phyloP scores from a whole-genome alignment of 306 rosid genomes.

The Oemleria cerasiformis region DNA sequence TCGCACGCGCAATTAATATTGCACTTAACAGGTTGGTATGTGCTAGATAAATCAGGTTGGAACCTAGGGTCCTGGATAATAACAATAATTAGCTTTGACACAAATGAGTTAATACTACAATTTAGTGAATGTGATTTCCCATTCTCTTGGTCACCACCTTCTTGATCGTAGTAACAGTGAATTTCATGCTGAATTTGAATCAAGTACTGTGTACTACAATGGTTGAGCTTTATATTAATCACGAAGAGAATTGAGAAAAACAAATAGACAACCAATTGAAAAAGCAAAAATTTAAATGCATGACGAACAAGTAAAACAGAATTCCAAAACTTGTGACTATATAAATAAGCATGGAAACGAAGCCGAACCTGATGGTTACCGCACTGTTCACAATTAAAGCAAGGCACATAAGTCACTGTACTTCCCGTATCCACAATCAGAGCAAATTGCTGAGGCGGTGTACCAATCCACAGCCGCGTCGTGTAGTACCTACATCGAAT shows the following conservation, averaged over 20 bases:
- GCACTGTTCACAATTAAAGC: conserved; percentile 39
- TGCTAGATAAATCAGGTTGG: conserved; percentile 36
- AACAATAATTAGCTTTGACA: not conserved
- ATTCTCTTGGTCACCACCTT: not conserved
- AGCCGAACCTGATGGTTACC: conserved; percentile 48
- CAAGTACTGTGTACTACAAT: too few relatives aligned
- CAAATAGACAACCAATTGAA: not conserved
- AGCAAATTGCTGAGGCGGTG: conserved; percentile 50
- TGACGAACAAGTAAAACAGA: not conserved
- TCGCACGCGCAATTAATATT: conserved; percentile 39
- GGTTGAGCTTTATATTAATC: not conserved
- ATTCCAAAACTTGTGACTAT: not conserved
- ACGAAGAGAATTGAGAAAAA: too few relatives aligned
- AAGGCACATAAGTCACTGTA: conserved; percentile 53
- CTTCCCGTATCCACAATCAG: conserved; percentile 53
- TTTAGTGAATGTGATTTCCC: not conserved
- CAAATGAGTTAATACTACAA: too few relatives aligned
- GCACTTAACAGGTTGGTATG: conserved; percentile 49
- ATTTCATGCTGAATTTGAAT: not conserved
- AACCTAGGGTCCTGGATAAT: conserved; percentile 46
- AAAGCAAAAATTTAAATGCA: not conserved
- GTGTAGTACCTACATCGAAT: conserved; percentile 37
- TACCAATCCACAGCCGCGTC: conserved; percentile 48
- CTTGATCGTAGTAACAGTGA: not conserved
- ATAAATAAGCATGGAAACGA: conserved; percentile 7